Percentiles rank a stretch among this genome's conserved stretches.
phyloP scores from a whole-genome alignment of 2,329 filamentous ascomycete species.

The Rasamsonia emersonii region DNA sequence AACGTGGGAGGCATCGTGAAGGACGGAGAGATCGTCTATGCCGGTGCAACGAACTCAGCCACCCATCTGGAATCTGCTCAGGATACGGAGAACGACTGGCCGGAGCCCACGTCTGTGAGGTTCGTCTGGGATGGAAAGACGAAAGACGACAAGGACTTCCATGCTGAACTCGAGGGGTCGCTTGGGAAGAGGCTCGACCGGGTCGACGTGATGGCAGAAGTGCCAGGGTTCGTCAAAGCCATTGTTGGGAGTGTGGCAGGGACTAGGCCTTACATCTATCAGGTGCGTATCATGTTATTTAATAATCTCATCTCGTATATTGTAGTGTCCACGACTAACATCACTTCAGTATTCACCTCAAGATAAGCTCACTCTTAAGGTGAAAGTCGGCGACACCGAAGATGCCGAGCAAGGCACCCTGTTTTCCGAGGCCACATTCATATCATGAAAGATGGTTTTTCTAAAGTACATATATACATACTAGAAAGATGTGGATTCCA shows the following conservation, averaged over 20 bases:
- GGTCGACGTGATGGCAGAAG: slow-evolving; percentile 93
- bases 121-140: slow-evolving; percentile 71
- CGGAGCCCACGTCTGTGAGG: slow-evolving; percentile 67
- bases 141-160: slow-evolving; percentile 65
- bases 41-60: slow-evolving; percentile 56
- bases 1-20: slow-evolving; percentile 74
- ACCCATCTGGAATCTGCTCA: slow-evolving; percentile 61
- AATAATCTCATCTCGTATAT: background rate
- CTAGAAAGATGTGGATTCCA: background rate
- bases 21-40: slow-evolving; percentile 70
- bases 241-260: slow-evolving; percentile 83
- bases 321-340: slow-evolving; percentile 14
- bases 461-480: background rate
- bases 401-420: slow-evolving; percentile 67
- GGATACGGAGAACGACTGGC: slow-evolving; percentile 79
- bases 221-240: slow-evolving; percentile 90
- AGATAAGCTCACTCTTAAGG: slow-evolving; percentile 61
- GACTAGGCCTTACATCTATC: slow-evolving; percentile 96
- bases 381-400: slow-evolving; percentile 77
- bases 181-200: slow-evolving; percentile 66
- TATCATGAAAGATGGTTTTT: slow-evolving; percentile 47
- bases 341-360: slow-evolving; percentile 57
- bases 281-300: slow-evolving; percentile 48
- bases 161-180: slow-evolving; percentile 59
- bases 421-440: slow-evolving; percentile 93